Evolutionary conservation across 202 grass and related monocot genomes (phyloP).

Genomic region (Miscanthus sacchariflorus): DNA sequence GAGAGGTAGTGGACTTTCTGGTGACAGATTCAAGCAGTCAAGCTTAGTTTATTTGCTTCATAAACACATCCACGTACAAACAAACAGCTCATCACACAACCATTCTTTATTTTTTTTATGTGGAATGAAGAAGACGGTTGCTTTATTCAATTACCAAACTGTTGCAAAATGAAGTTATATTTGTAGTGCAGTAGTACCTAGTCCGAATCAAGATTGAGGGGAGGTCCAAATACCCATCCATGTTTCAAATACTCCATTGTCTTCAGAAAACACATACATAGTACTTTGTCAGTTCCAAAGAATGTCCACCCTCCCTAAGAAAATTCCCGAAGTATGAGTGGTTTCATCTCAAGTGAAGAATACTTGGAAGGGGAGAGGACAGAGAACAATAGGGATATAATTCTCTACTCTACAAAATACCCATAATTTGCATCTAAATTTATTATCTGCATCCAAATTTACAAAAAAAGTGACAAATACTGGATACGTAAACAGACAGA

Average conservation of each 20-base stretch:
- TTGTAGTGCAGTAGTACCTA: neutral
- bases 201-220: neutral
- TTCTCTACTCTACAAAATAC: neutral
- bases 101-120: neutral
- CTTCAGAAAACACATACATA: neutral
- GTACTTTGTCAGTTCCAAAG: neutral
- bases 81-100: constrained; percentile 18
- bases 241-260: neutral
- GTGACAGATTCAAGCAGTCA: constrained; percentile 23
- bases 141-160: neutral
- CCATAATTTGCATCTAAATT: neutral
- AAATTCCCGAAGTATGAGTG: neutral
- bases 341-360: neutral
- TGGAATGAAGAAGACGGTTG: neutral
- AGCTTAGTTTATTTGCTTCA: constrained; percentile 29
- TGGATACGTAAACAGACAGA: constrained; percentile 16
- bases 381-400: neutral
- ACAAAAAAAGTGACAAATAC: too few relatives aligned
- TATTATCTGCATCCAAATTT: too few relatives aligned
- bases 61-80: constrained; percentile 11
- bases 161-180: neutral
- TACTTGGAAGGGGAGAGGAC: too few relatives aligned
- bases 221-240: neutral
- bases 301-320: neutral
- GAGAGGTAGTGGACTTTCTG: constrained; percentile 43